These are phyloP conservation scores for Yamadazyma sp. DNA, from an alignment of 805 yeast genomes.

Conservation along the genomic window DNA sequence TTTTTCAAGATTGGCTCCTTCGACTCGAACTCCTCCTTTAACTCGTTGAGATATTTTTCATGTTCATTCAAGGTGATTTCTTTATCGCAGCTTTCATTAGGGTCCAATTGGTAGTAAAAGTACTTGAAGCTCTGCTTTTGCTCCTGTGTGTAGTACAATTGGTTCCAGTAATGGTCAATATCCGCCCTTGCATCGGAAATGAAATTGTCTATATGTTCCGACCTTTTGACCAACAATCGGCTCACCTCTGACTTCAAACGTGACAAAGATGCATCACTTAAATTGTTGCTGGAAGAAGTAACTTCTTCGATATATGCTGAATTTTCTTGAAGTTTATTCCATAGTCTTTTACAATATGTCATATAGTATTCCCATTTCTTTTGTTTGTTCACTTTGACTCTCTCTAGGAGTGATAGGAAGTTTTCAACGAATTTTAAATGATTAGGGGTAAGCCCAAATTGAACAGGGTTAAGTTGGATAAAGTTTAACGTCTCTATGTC, in stretches of 20 bases:
- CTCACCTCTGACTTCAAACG: slow-evolving; percentile 56
- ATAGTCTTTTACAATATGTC: slow-evolving; percentile 47
- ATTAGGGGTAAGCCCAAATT: slow-evolving; percentile 38
- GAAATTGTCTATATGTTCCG: slow-evolving; percentile 64
- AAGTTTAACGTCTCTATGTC: slow-evolving; percentile 39
- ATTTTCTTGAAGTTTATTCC: slow-evolving; percentile 58
- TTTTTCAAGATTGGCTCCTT: slow-evolving; percentile 56
- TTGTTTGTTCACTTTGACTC: slow-evolving; percentile 34
- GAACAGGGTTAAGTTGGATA: slow-evolving; percentile 35
- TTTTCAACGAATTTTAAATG: slow-evolving; percentile 33
- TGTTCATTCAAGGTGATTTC: slow-evolving; percentile 64
- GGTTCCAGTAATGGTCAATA: slow-evolving; percentile 62
- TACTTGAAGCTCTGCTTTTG: slow-evolving; percentile 51
- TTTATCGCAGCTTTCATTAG: slow-evolving; percentile 45
- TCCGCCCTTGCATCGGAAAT: slow-evolving; percentile 60
- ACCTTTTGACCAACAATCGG: slow-evolving; percentile 59
- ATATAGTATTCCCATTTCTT: slow-evolving; percentile 35
- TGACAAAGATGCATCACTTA: slow-evolving; percentile 48
- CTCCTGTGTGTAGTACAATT: slow-evolving; percentile 54
- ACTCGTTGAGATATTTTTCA: slow-evolving; percentile 56
- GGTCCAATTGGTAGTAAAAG: slow-evolving; percentile 25
- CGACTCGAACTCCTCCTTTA: slow-evolving; percentile 50
- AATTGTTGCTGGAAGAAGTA: slow-evolving; percentile 42
- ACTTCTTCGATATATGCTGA: slow-evolving; percentile 42
- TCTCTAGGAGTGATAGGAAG: slow-evolving; percentile 30